Conservation (phyloP, 768 basidiomycete species). For the Naganishia randhawae region DNA sequence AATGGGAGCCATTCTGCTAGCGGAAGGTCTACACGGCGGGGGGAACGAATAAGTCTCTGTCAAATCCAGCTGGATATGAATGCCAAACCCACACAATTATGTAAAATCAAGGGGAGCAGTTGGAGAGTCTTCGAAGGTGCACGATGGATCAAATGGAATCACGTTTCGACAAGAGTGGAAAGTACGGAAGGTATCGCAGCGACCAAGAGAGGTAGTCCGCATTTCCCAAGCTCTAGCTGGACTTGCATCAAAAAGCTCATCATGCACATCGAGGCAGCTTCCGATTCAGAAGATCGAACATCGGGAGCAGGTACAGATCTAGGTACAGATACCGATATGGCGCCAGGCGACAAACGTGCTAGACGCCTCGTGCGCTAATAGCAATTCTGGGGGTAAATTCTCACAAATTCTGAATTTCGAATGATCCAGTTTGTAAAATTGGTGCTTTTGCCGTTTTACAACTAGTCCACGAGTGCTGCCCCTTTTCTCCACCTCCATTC, state of each 20-base stretch:
- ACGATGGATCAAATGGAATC: neutral
- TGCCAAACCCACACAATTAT: neutral
- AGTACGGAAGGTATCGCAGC: too few relatives aligned
- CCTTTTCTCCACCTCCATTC: too few relatives aligned
- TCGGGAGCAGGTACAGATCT: neutral
- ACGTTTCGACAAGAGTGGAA: neutral
- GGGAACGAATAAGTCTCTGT: neutral
- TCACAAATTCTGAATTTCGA: too few relatives aligned
- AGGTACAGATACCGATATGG: too few relatives aligned
- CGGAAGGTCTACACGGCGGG: neutral
- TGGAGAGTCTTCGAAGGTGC: neutral
- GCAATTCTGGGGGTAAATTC: too few relatives aligned
- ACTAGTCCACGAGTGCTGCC: too few relatives aligned
- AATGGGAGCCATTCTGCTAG: conserved; percentile 11
- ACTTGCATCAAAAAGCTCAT: conserved; percentile 1
- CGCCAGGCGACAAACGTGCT: too few relatives aligned
- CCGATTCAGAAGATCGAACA: neutral
- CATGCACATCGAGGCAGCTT: neutral
- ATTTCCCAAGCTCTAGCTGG: too few relatives aligned
- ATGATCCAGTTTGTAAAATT: too few relatives aligned
- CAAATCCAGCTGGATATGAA: neutral
- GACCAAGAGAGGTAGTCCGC: too few relatives aligned
- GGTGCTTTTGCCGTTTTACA: too few relatives aligned
- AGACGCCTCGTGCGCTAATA: too few relatives aligned
- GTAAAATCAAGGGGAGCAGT: neutral